Evolutionary conservation across 2,329 filamentous ascomycete species (phyloP), one percentile per base, ranked within the genome.

Genomic region (Aureobasidium sp.): DNA sequence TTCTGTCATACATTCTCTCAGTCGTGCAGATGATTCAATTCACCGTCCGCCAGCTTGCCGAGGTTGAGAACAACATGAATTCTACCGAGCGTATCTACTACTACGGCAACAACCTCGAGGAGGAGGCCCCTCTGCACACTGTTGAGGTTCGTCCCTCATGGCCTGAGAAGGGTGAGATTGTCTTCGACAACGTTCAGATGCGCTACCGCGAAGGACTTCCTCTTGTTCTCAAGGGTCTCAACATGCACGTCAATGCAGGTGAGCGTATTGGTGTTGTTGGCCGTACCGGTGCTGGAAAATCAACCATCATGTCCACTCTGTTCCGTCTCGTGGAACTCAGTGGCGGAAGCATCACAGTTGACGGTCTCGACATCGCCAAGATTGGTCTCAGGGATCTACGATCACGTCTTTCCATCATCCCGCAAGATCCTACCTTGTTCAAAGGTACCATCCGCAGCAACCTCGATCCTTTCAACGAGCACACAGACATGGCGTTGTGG

Each of bases 1-100:
- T 97, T 0, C 80, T 99, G 23, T 94, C 89, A 49, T 97, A 97
- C 73, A 95, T 97, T 69, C 81, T 99, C 19, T 83, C 87, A 15
- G 95, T 96, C 68, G 91, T 95, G 19, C 90, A 95, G 73, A 91
- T 96, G 88, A 87, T 97, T 65, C 93, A 96, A 70, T 96, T 96
- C 73, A 93, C 90, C 0, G 90, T 97, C 19, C 84, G 94, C 19
- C 93, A 97, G 74, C 80, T 96, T 8, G 93, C 93, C 27, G 93
- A 96, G 73, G 90, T 97, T 9, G 93, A 97, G 74, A 97, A 96
- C 74, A 90, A 92, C 70, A 97, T 97, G 93, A 97, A 96, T 72
- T 87, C 92, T 0, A 94, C 95, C 0, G 93, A 97, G 75, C 87
- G 94, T 53, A 79, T 97, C 35, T 85, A 91, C 71, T 90, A 95